Base-by-base conservation (phyloP, 2,329 filamentous ascomycete species). In the Sporothrix luriei region DNA sequence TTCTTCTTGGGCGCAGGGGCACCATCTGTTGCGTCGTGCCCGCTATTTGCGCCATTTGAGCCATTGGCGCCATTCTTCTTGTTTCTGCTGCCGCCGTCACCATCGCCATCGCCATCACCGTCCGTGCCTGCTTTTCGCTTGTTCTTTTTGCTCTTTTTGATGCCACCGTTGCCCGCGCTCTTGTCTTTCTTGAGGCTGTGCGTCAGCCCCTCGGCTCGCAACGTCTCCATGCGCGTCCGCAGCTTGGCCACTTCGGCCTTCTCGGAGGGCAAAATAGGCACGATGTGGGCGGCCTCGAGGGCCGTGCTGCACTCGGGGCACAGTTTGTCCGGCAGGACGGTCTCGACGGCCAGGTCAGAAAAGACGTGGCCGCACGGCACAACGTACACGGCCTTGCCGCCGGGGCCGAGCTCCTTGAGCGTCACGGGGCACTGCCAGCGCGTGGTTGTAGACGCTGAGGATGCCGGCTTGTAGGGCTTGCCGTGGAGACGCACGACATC, bases 291-390 rank as follows among this genome's bases (percentile, higher is more conserved):
- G 29, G 84, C 79, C 26, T 87, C 86, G 76, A 95, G 97, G 0
- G 84, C 75, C 69, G 89, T 88, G 73, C 90, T 92, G 79, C 95
- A 99, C 80, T 94, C 85, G 0, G 87, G 85, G 70, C 88, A 90
- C 0, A 78, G 76, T 38, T 84, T 82, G 73, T 91, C 90, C 3
- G 82, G 77, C 16, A 71, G 46, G n/a, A 96, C 88, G 79, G 95
- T 91, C 74, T 90, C 91, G 73, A 98, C 89, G 9, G 93, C 93
- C 68, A 89, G 88, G 72, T 96, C 93, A 0, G 92, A 90, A 79
- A 98, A 98, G 0, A 92, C 94, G 82, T 99, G 96, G 0, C 95
- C 96, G 76, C 95, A 99, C 0, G 95, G 95, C 4, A 98, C 92
- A 2, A 99, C 76, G 76, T 98, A 99, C 1, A 97, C 92, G 0